Conservation (phyloP, 768 basidiomycete genomes). For the Boletus patriciae region DNA sequence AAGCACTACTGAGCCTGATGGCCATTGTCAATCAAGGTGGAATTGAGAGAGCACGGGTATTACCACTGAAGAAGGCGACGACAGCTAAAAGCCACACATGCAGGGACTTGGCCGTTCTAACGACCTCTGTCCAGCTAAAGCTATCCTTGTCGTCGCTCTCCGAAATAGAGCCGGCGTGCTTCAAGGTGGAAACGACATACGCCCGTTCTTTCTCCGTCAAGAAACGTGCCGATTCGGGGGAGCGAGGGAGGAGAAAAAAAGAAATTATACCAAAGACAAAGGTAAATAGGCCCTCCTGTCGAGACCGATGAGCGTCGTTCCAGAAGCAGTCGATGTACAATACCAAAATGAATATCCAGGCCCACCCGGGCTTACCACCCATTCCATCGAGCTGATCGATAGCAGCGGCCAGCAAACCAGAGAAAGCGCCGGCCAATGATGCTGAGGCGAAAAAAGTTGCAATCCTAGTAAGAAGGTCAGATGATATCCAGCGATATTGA, state of each 20-base stretch:
- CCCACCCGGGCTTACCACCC: slow-evolving; percentile 53
- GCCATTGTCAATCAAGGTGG: too few species aligned
- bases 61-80: slow-evolving; percentile 54
- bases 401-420: slow-evolving; percentile 57
- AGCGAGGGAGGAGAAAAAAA: slow-evolving; percentile 48
- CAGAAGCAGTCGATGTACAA: neutral
- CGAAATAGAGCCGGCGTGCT: slow-evolving; percentile 32
- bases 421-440: slow-evolving; percentile 56
- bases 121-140: slow-evolving; percentile 60
- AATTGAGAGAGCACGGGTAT: too few species aligned
- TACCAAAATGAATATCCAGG: slow-evolving; percentile 58
- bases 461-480: slow-evolving; percentile 19
- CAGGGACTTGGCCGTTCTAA: slow-evolving; percentile 46
- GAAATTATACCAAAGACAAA: slow-evolving; percentile 51
- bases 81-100: slow-evolving; percentile 55
- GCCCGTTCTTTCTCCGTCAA: slow-evolving; percentile 49
- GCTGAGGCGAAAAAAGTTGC: slow-evolving; percentile 36
- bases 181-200: slow-evolving; percentile 37
- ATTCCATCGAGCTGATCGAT: slow-evolving; percentile 56
- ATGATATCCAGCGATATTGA: neutral
- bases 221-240: slow-evolving; percentile 37
- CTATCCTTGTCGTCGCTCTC: slow-evolving; percentile 42
- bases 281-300: slow-evolving; percentile 46
- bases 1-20: neutral
- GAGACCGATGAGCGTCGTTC: neutral